Evolutionary conservation across 495 filamentous ascomycete genomes (phyloP).

Genomic region (Bombardia bombarda): DNA sequence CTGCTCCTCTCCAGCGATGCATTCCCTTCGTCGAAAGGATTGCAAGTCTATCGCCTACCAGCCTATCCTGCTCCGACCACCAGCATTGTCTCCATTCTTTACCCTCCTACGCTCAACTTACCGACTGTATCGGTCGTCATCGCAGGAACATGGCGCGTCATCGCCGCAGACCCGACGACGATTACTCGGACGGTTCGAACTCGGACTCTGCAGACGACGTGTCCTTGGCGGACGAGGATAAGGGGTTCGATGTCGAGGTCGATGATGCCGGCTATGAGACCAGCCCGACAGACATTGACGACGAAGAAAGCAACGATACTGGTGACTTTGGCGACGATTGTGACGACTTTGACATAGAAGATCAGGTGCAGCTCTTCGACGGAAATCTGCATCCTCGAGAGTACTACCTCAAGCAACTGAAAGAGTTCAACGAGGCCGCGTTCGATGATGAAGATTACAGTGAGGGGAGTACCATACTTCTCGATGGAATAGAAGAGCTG

Average conservation of each 20-base stretch:
- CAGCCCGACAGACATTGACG: conserved; percentile 1
- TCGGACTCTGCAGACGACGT: not conserved
- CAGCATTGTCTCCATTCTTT: not conserved
- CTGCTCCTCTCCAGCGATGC: not conserved
- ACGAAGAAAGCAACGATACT: not conserved
- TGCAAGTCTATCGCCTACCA: conserved; percentile 1
- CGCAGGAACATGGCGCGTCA: conserved; percentile 2
- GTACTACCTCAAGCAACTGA: conserved; percentile 3
- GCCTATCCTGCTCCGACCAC: not conserved
- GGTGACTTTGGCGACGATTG: conserved; percentile 4
- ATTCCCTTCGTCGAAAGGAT: conserved; percentile 1
- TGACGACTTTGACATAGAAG: conserved; percentile 5
- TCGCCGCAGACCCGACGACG: not conserved
- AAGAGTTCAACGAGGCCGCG: conserved; percentile 1
- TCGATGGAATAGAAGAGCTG: conserved; percentile 1
- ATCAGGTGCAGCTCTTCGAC: conserved; percentile 1
- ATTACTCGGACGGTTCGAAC: conserved; percentile 4
- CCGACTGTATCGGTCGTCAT: conserved; percentile 1
- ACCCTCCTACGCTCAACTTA: conserved; percentile 2
- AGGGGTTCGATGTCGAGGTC: conserved; percentile 2
- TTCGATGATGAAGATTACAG: conserved; percentile 2
- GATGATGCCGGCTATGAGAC: conserved; percentile 1
- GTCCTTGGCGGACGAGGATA: conserved; percentile 2
- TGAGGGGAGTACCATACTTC: conserved; percentile 1
- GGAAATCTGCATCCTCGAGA: conserved; percentile 1